Conservation (phyloP, 2,329 filamentous ascomycete species). For the Bipolaris sorokiniana region DNA sequence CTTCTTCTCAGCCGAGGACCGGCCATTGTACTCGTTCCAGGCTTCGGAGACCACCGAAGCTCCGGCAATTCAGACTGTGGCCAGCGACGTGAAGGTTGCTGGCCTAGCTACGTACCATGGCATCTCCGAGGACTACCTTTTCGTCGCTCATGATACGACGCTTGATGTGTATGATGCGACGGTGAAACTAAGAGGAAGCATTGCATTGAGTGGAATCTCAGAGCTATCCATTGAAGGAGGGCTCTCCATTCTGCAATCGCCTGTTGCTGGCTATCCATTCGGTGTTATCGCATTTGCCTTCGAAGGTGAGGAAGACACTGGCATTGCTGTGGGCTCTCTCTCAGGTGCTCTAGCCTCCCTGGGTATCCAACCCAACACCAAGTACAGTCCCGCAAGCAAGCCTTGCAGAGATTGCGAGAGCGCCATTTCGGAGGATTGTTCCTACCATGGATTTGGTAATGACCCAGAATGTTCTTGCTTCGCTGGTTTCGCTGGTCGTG, state of each 20-base stretch:
- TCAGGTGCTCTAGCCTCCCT: slow-evolving; percentile 19
- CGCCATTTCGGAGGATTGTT: slow-evolving; percentile 26
- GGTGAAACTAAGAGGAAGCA: slow-evolving; percentile 23
- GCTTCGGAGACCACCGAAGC: slow-evolving; percentile 29
- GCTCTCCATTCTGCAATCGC: slow-evolving; percentile 32
- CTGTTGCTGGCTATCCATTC: slow-evolving; percentile 15
- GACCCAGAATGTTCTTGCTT: slow-evolving; percentile 31
- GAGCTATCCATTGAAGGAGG: slow-evolving; percentile 38
- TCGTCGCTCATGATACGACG: slow-evolving; percentile 33
- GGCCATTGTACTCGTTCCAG: slow-evolving; percentile 39
- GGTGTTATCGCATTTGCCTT: slow-evolving; percentile 37
- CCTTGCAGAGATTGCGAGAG: slow-evolving; percentile 27
- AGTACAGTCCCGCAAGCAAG: slow-evolving; percentile 25
- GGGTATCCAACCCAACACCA: slow-evolving; percentile 26
- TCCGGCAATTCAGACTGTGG: slow-evolving; percentile 25
- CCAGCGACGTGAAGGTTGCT: slow-evolving; percentile 25
- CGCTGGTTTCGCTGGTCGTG: slow-evolving; percentile 29
- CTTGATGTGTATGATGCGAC: slow-evolving; percentile 33
- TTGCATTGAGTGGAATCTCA: slow-evolving; percentile 28
- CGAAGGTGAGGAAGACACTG: slow-evolving; percentile 33
- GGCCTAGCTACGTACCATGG: slow-evolving; percentile 33
- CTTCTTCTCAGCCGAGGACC: slow-evolving; percentile 38
- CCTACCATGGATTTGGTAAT: slow-evolving; percentile 26
- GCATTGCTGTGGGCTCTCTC: slow-evolving; percentile 32
- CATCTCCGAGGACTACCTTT: slow-evolving; percentile 26